Conservation (phyloP, 805 yeast genomes). For the Isabelozyma gotoi region DNA sequence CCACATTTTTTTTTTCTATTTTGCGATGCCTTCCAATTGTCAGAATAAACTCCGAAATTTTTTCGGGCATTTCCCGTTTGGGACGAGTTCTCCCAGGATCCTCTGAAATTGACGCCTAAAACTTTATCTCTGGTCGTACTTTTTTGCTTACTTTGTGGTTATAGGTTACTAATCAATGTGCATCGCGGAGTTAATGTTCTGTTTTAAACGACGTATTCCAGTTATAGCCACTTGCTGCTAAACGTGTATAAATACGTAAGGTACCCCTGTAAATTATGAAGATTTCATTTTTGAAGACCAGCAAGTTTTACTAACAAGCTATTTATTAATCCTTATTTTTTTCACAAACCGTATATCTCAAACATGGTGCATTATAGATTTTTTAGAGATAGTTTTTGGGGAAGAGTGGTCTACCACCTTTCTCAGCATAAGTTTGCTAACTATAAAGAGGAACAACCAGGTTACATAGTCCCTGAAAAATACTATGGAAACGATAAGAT, state of each 20-base stretch:
- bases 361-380: slow-evolving; percentile 11
- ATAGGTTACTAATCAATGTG: not conserved
- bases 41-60: not conserved
- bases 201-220: too few relatives aligned
- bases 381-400: slow-evolving; percentile 31
- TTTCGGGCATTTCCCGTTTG: not conserved
- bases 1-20: too few relatives aligned
- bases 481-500: slow-evolving; percentile 14
- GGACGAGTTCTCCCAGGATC: not conserved
- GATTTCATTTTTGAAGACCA: not conserved
- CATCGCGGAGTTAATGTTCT: not conserved
- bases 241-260: not conserved
- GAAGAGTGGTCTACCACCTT: slow-evolving; percentile 26
- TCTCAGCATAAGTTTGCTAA: slow-evolving; percentile 21
- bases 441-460: slow-evolving; percentile 27
- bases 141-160: not conserved
- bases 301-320: not conserved
- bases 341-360: too few relatives aligned
- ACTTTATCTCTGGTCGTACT: not conserved
- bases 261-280: not conserved
- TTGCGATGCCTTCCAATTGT: too few relatives aligned
- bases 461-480: slow-evolving; percentile 30
- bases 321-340: too few relatives aligned
- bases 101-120: too few relatives aligned
- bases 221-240: not conserved